Evolutionary conservation across 2,329 filamentous ascomycete species (phyloP), one percentile per base, ranked within the genome.

Genomic region (Penicillium sp.): DNA sequence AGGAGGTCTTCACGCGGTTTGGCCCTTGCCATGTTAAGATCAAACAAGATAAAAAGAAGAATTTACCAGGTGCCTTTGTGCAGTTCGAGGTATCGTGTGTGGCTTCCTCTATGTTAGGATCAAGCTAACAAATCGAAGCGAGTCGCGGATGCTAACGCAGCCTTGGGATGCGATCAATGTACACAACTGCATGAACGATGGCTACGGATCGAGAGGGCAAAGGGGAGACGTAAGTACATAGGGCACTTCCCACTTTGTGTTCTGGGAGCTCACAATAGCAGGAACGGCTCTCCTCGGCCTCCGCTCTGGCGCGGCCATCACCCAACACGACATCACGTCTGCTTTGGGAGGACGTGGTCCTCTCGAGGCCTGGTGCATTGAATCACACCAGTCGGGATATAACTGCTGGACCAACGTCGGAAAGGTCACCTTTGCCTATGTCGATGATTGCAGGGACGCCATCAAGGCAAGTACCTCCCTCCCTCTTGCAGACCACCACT

Each of bases 21-120:
- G 71, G 71, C 1, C 48, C 50, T n/a, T 69, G 69, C 42, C 62
- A 70, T 54, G 63, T 70, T 43, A 72, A 71, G 46, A 63, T 73
- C 20, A 69, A 68, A 20, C 56, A 62, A 14, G 64, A 73, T 54
- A 62, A 57, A 36, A 66, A 68, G 46, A 65, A 60, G 10, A 48
- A 51, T 13, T 60, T 74, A 13, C 69, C 70, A 0, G 67, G 63
- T 33, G 72, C 65, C 13, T 71, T 74, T 61, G 63, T 73, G 20
- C 71, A 74, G 49, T 74, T 70, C 51, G 65, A 74, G 55, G 71
- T 69, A 58, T 48, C 61, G 48, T 44, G 5, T n/a, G 14, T 39
- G 6, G 24, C 7, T 48, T 14, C 11, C 18, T 1, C 18, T 36
- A 52, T 9, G 24, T 40, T 22, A 39, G 25, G 16, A 43, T 27